A percentile compares a stretch with the other conserved stretches of the same genome.
phyloP scores from a whole-genome alignment of 306 rosid genomes.

The Medicago ruthenica region DNA sequence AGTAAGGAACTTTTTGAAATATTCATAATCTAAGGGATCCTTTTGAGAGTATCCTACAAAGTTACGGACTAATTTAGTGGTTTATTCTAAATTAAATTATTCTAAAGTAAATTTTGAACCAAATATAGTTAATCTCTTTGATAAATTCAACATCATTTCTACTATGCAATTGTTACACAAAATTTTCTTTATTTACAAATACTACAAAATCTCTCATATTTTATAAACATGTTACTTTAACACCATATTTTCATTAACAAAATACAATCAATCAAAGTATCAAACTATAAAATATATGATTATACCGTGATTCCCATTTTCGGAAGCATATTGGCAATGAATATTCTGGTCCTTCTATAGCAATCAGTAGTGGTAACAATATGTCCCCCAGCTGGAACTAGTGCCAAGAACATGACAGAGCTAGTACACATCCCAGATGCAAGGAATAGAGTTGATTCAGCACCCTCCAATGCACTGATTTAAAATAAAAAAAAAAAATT shows the following conservation, averaged over 20 bases:
- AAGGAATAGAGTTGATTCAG: constrained; percentile 80
- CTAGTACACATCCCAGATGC: constrained; percentile 96
- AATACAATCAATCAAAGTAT: not conserved
- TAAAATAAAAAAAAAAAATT: constrained; percentile 6
- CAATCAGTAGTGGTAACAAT: constrained; percentile 90
- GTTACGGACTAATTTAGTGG: no score
- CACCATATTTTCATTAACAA: no score
- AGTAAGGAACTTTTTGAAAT: no score
- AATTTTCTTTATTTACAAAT: not conserved
- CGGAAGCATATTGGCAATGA: constrained; percentile 80
- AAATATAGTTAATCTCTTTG: no score
- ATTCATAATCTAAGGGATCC: no score
- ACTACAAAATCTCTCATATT: no score
- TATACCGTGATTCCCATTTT: constrained; percentile 86
- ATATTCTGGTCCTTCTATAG: constrained; percentile 86
- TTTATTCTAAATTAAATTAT: no score
- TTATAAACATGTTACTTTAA: no score
- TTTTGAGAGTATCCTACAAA: no score
- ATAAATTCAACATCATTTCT: not conserved
- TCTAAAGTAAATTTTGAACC: no score
- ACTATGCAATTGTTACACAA: not conserved
- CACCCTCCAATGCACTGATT: constrained; percentile 85
- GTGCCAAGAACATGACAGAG: constrained; percentile 76
- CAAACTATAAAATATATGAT: not conserved
- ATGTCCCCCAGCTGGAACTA: constrained; percentile 93